These are phyloP conservation scores for Colletotrichum somersetense DNA, from an alignment of 2,329 filamentous ascomycete species.

Conservation along the genomic window DNA sequence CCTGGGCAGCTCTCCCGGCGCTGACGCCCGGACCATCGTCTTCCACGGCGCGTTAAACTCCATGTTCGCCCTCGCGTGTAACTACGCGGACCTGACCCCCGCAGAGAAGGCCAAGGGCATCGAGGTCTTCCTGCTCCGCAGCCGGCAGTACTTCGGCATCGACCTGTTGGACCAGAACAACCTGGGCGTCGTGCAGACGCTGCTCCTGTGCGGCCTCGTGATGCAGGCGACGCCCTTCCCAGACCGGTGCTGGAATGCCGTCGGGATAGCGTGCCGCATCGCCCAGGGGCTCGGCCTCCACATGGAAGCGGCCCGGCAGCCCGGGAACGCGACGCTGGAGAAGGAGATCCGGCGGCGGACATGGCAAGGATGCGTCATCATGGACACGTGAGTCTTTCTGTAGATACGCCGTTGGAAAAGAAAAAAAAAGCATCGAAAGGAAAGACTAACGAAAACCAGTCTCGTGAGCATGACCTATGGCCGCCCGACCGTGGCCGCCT, in stretches of 20 bases:
- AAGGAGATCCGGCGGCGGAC: constrained; percentile 52
- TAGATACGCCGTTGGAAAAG: background rate
- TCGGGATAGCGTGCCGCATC: constrained; percentile 57
- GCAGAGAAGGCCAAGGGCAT: constrained; percentile 9
- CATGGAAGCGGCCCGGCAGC: constrained; percentile 43
- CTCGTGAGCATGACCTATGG: constrained; percentile 23
- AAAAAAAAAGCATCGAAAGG: too few relatives aligned
- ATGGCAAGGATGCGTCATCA: constrained; percentile 56
- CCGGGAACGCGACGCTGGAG: constrained; percentile 47
- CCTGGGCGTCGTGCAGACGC: constrained; percentile 55
- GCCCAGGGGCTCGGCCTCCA: constrained; percentile 58
- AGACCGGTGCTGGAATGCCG: constrained; percentile 57
- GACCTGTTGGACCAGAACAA: constrained; percentile 52
- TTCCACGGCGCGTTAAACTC: constrained; percentile 58
- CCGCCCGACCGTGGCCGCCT: constrained; percentile 4
- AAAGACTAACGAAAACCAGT: background rate
- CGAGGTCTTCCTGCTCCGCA: constrained; percentile 17
- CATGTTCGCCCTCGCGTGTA: constrained; percentile 57
- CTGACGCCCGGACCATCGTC: constrained; percentile 50
- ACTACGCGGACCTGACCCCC: constrained; percentile 44
- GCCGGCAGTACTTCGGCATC: constrained; percentile 44
- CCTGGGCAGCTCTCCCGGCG: constrained; percentile 47
- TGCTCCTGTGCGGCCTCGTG: constrained; percentile 55
- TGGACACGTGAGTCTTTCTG: constrained; percentile 51
- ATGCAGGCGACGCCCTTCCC: constrained; percentile 57